Base-by-base conservation (phyloP, 305 asterid species). In the Solanum aculeatissimum region DNA sequence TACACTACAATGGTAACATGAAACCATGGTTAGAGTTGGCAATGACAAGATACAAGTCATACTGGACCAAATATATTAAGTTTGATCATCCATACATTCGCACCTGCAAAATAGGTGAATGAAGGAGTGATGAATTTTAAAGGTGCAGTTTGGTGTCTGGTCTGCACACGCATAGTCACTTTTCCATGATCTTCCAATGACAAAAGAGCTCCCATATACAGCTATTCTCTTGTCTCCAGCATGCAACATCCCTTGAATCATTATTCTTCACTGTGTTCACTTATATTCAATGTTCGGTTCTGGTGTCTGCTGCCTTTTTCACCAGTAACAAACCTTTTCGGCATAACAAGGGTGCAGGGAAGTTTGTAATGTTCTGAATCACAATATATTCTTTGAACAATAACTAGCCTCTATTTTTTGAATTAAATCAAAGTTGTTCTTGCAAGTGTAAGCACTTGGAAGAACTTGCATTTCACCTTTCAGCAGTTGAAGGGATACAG, bases 11-110 rank as follows among this genome's bases (percentile, higher is more conserved):
- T 18, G 99, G 99, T 84, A 97, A 97, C 91, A 95, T 97, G 99
- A 96, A 96, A 88, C 99, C 99, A 7, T 96, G 99, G 99, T 88
- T 96, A 79, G 99, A 96, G 87, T 84, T 96, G 93, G 99, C 98
- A 58, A 94, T 96, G 99, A 90, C 94, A 1, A 96, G 92, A 94
- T 95, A 96, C 89, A 92, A 92, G 84, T 91, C 97, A 10, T 95
- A 93, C 89, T 96, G 99, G 99, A 91, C 91, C 58, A 96, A 91
- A 92, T 94, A 96, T 85, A 92, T 95, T 85, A 96, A 93, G 85
- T 92, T 86, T 58, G 95, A 96, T 85, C 99, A 96, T 86, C 98
- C 98, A 25, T 94, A 92, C 66, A 80, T 95, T 45, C 95, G 88
- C 60, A 84, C 85, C 89, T 96, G 99, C 93, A 96, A 94, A 86